These are phyloP conservation scores for Botrytis pseudocinerea DNA, from an alignment of 2,329 filamentous ascomycete species.

Conservation along the genomic window DNA sequence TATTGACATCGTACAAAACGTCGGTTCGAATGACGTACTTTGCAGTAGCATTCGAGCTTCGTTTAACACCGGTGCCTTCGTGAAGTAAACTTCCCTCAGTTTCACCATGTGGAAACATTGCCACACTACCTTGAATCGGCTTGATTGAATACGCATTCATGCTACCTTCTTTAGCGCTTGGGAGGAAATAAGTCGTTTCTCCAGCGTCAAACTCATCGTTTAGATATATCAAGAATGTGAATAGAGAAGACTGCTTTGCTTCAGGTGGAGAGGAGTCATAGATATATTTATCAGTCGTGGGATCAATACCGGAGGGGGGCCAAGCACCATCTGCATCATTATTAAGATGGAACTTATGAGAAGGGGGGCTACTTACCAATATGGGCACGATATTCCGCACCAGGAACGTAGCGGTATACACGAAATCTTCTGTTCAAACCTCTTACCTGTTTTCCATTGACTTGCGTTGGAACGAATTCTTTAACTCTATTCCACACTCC, in stretches of 20 bases:
- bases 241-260: slow-evolving; percentile 65
- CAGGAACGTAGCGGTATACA: slow-evolving; percentile 71
- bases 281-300: slow-evolving; percentile 51
- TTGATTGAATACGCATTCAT: slow-evolving; percentile 70
- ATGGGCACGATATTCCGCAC: slow-evolving; percentile 70
- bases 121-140: slow-evolving; percentile 67
- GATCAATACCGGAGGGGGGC: slow-evolving; percentile 66
- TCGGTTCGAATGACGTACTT: slow-evolving; percentile 72
- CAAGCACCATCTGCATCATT: slow-evolving; percentile 59
- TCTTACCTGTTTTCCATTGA: slow-evolving; percentile 58
- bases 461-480: slow-evolving; percentile 54
- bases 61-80: slow-evolving; percentile 69
- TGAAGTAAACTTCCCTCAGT: slow-evolving; percentile 64
- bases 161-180: slow-evolving; percentile 61
- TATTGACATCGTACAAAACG: slow-evolving; percentile 64
- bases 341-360: background rate
- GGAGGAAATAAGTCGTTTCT: slow-evolving; percentile 71
- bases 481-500: slow-evolving; percentile 62
- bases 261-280: slow-evolving; percentile 64
- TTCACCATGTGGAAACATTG: slow-evolving; percentile 70
- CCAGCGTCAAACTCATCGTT: slow-evolving; percentile 72
- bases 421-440: slow-evolving; percentile 70
- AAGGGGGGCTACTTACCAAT: slow-evolving; percentile 48
- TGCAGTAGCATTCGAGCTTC: slow-evolving; percentile 56
- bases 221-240: slow-evolving; percentile 68